Evolutionary conservation across 768 basidiomycete species (phyloP), one percentile per base, ranked within the genome.

Genomic region (Boletus sp.): DNA sequence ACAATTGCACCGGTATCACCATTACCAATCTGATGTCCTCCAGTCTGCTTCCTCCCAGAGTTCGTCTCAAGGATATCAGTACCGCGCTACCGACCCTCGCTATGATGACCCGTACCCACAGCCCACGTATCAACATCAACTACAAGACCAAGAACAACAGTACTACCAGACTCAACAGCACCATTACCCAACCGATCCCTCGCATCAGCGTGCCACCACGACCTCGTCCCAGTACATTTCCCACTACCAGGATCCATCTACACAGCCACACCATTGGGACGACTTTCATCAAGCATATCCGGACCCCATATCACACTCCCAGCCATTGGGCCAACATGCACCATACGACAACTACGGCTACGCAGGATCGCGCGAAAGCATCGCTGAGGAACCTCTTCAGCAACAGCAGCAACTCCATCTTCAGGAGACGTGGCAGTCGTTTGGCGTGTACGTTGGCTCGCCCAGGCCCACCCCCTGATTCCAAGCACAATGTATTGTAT

Each of bases 381-480:
- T 24, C 4, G 15, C n/a, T 1, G 55, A 62, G 54, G 52, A 55
- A n/a, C 64, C 50, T 12, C 44, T 35, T 20, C 66, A 52, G 15
- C 61, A 53, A 18, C 64, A 52, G 7, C 62, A 58, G 47, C 61
- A 54, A 46, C 63, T 52, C 36, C 70, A 52, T 32, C 66, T 59
- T 60, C 78, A 48, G 76, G 86, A 87, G 71, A 86, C 86, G 10
- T 89, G 87, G 87, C 79, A 81, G 67, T 77, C 81, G 55, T 89
- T 86, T 73, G 82, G 86, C 77, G 77, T 80, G 57, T 83, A 83
- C 64, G 78, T 84, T 52, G 62, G 73, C 52, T 67, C 53, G 7
- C 56, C 58, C 1, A 45, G 32, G 37, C 54, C 62, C 2, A 14
- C 56, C 9, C 35, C 28, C 6, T 67, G 47, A 58, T 11, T 29